Conservation (phyloP, 2,329 filamentous ascomycete species). For the Verticillium isaacii region DNA sequence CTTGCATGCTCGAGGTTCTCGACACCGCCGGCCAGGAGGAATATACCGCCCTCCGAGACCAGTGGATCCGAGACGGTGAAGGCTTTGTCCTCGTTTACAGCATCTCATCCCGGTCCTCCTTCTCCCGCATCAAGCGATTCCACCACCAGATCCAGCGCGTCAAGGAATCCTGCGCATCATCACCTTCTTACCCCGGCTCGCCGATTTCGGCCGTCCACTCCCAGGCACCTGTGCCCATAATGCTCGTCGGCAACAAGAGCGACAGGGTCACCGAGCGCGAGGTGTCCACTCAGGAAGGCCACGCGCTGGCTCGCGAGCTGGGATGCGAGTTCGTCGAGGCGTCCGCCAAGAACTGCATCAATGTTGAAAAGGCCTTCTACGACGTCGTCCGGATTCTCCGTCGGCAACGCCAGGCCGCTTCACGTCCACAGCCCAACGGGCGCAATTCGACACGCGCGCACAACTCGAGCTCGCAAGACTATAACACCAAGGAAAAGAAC, state of each 20-base stretch:
- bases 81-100: conserved; percentile 97
- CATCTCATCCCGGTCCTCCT: conserved; percentile 94
- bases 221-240: conserved; percentile 77
- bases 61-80: conserved; percentile 98
- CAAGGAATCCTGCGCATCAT: conserved; percentile 81
- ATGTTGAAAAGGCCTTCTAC: conserved; percentile 97
- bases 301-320: conserved; percentile 83
- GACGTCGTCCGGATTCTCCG: conserved; percentile 91
- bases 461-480: conserved; percentile 3
- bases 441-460: conserved; percentile 10
- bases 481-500: conserved; percentile 4
- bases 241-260: conserved; percentile 79
- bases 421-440: conserved; percentile 26
- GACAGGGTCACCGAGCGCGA: conserved; percentile 94
- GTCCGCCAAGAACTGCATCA: conserved; percentile 96
- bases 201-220: conserved; percentile 57
- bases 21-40: conserved; percentile 98
- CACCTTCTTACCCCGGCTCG: conserved; percentile 72
- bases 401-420: conserved; percentile 64
- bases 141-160: conserved; percentile 96
- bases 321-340: conserved; percentile 97
- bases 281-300: conserved; percentile 93
- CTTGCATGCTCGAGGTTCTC: conserved; percentile 95
- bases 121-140: conserved; percentile 90
- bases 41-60: conserved; percentile 92